These are phyloP conservation scores for Keithomyces neogunnii DNA, from an alignment of 2,329 filamentous ascomycete genomes.

Conservation along the genomic window DNA sequence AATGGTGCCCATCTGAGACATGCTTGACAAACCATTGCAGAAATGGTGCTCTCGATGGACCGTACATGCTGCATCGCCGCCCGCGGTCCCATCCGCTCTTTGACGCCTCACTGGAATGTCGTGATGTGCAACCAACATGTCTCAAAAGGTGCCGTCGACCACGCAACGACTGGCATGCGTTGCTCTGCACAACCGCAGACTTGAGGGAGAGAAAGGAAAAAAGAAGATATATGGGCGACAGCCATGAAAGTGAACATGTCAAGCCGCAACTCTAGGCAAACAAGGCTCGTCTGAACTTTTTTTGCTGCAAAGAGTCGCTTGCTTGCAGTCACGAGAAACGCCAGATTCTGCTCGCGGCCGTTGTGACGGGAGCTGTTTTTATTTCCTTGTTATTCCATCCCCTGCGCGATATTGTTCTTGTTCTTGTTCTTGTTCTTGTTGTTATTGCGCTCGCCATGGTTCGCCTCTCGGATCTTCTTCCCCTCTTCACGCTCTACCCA, in stretches of 20 bases:
- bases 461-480: slow-evolving; percentile 8
- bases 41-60: too few relatives aligned
- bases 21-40: too few relatives aligned
- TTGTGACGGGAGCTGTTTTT: background rate
- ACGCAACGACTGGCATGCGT: slow-evolving; percentile 22
- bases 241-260: background rate
- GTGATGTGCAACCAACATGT: background rate
- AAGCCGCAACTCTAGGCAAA: background rate
- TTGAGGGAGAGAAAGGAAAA: background rate
- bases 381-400: background rate
- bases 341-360: too few relatives aligned
- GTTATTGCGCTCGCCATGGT: slow-evolving; percentile 12
- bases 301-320: background rate
- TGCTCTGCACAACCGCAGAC: slow-evolving; percentile 18
- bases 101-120: background rate
- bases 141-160: background rate
- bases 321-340: too few relatives aligned
- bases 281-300: background rate
- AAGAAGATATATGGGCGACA: background rate
- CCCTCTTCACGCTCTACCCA: slow-evolving; percentile 7
- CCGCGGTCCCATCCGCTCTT: too few relatives aligned
- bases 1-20: too few relatives aligned
- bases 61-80: too few relatives aligned
- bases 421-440: too few relatives aligned
- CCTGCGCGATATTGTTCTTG: background rate